phyloP scores from a whole-genome alignment of 495 filamentous ascomycete genomes.

The Gamarada debralockiae region DNA sequence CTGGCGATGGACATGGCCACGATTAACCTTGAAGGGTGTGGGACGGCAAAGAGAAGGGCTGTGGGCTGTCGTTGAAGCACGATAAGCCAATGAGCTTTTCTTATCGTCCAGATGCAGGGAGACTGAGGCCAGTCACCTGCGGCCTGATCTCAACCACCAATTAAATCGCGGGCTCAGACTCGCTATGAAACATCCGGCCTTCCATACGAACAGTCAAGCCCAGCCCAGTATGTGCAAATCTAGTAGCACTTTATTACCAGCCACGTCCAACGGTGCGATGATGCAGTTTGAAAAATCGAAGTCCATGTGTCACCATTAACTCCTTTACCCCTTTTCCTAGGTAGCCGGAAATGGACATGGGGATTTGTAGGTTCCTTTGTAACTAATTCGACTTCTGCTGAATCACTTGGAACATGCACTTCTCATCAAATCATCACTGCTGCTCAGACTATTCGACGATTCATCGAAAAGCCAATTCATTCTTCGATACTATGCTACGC shows the following conservation, averaged over 20 bases:
- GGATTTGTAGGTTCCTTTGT: too few relatives aligned
- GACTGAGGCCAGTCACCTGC: neutral
- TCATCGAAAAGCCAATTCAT: too few relatives aligned
- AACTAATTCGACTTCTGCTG: too few relatives aligned
- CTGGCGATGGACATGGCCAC: constrained; percentile 5
- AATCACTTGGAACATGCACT: too few relatives aligned
- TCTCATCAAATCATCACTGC: too few relatives aligned
- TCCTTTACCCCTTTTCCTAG: too few relatives aligned
- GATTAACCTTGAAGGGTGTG: constrained; percentile 1
- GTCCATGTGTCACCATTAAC: too few relatives aligned
- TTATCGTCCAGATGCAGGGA: constrained; percentile 2
- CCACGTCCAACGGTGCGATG: too few relatives aligned
- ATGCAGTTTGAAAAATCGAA: too few relatives aligned
- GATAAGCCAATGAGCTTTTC: constrained; percentile 13
- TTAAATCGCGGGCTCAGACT: neutral
- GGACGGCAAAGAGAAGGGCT: constrained; percentile 4
- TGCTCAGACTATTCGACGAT: too few relatives aligned
- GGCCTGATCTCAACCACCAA: constrained; percentile 1
- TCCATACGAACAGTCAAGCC: neutral
- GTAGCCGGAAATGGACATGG: too few relatives aligned
- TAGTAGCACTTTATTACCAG: neutral
- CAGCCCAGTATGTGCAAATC: neutral
- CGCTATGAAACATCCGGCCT: constrained; percentile 6
- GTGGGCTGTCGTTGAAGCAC: neutral
- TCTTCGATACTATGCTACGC: constrained; percentile 12